Base-by-base conservation (phyloP, 495 filamentous ascomycete species). In the Usnea hakonensis region DNA sequence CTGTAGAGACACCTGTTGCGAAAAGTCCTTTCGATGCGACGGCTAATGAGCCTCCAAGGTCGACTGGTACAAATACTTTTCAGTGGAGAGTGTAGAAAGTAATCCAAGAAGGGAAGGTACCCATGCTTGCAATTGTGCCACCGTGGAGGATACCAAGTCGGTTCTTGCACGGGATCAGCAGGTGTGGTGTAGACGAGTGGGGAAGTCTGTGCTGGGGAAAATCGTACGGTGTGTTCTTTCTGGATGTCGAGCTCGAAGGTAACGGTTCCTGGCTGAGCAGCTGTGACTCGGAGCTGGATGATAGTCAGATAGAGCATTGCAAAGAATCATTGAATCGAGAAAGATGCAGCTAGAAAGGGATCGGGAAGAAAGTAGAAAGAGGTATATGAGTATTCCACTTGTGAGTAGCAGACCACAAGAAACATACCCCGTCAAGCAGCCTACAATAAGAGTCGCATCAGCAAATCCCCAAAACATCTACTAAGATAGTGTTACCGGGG, bases 81-180 rank as follows among this genome's bases (percentile, higher is more conserved):
- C 3, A 21, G 35, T 28, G 16, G 17, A 16, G 44, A 26, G 23
- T 33, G 13, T 43, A 11, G 9, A 32, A 26, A 28, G 35, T 11
- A 26, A 10, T 35, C 1, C 33, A 56, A 38, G 16, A 62, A 37
- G 28, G 59, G 14, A 11, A 56, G 71, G 55, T 78, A 85, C 86
- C 85, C 88, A 97, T 90, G 73, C 88, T 91, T 21, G 94, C 93
- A 68, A 97, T 91, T 21, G 94, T 95, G 41, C 93, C 94, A 50
- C 94, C 94, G 76, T 98, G 94, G 64, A 97, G 79, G 56, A 90
- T 96, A 54, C 85, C 86, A 11, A 97, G 80, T 26, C 94, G 86
- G 69, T 97, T 98, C 90, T 95, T 38, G 30, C 1, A 37, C 0
- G 2, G 11, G 13, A 30, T 50, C 11, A 58, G 56, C 16, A 35